Percentiles rank a stretch among this genome's conserved stretches.
Evolutionary conservation across 441 rosid genomes (phyloP).

Genomic region (Isatis lusitanica): DNA sequence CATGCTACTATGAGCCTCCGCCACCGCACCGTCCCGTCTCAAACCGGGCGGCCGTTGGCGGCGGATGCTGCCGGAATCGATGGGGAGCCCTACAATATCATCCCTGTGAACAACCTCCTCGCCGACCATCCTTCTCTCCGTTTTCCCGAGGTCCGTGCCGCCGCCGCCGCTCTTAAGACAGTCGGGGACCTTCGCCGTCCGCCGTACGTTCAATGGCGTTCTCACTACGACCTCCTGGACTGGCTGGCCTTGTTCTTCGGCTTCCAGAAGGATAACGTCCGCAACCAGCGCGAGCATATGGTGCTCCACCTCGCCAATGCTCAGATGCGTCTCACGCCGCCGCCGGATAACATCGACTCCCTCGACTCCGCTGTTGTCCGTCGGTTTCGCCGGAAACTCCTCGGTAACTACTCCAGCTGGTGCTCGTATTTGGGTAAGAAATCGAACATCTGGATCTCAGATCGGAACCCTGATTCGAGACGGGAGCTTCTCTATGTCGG

Average conservation of each 20-base stretch:
- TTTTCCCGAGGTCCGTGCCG: constrained; percentile 86
- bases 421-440: constrained; percentile 73
- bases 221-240: constrained; percentile 71
- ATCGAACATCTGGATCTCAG: constrained; percentile 90
- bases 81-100: constrained; percentile 65
- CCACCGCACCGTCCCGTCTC: constrained; percentile 43
- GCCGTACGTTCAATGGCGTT: constrained; percentile 61
- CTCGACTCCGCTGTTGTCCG: constrained; percentile 68
- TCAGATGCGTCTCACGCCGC: constrained; percentile 91
- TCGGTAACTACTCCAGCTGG: constrained; percentile 75
- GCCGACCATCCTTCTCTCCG: constrained; percentile 90
- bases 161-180: constrained; percentile 67
- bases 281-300: constrained; percentile 84
- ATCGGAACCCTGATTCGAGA: constrained; percentile 67
- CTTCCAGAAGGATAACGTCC: constrained; percentile 70
- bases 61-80: constrained; percentile 35
- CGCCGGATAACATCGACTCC: constrained; percentile 78
- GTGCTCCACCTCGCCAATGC: constrained; percentile 90
- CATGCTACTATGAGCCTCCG: constrained; percentile 52
- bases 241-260: constrained; percentile 82
- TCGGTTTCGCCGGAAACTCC: constrained; percentile 66
- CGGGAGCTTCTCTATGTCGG: constrained; percentile 79
- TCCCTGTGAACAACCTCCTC: constrained; percentile 79
- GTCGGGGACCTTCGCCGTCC: constrained; percentile 78
- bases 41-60: constrained; percentile 41